Base-by-base conservation (phyloP, 768 basidiomycete species). In the Hemileccinum rubropunctum region DNA sequence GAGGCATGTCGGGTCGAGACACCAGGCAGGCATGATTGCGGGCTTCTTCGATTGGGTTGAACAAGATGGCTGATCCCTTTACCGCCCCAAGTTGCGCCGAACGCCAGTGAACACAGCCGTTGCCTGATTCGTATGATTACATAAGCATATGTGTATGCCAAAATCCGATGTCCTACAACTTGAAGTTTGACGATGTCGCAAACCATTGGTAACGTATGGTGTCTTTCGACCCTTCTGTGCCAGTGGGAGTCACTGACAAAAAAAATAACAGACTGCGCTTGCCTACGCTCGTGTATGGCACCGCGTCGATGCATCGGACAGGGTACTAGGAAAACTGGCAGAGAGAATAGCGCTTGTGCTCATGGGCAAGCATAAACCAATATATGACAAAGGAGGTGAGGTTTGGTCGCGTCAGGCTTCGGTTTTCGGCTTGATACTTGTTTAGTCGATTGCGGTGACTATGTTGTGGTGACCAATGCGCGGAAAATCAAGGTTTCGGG, bases 331-430 rank as follows among this genome's bases (percentile, higher is more conserved):
- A 65, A 92, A 95, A 76, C 80, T 98, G 10, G 95, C 97, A 6
- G 86, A 90, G 60, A 80, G 92, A 32, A 97, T 99, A 59, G 95
- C 97, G 3, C 80, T 91, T 50, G 93, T 94, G 28, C 78, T 99
- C 40, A 98, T 98, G 95, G 97, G 95, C 64, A 99, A 98, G 73
- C 94, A 98, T 70, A 99, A 98, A 65, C 95, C 95, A 6, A 91
- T 95, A 35, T 98, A 91, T 61, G 93, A 98, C 71, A 92, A 91
- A 10, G 80, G 86, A 57, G 82, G 95, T 93, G 54, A 51, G 86
- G 72, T 14, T 28, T 13, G 23, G 12, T 34, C 12, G 15, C 23
- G 12, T 32, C 20, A 2, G 9, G 2, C 11, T 2, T 43, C 3
- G n/a, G 8, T 20, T 12, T 33, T 3, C 14, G n/a, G 17, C 17